Evolutionary conservation across 2,329 filamentous ascomycete genomes (phyloP), one percentile per base, ranked within the genome.

Genomic region (Aspergillus candidus): DNA sequence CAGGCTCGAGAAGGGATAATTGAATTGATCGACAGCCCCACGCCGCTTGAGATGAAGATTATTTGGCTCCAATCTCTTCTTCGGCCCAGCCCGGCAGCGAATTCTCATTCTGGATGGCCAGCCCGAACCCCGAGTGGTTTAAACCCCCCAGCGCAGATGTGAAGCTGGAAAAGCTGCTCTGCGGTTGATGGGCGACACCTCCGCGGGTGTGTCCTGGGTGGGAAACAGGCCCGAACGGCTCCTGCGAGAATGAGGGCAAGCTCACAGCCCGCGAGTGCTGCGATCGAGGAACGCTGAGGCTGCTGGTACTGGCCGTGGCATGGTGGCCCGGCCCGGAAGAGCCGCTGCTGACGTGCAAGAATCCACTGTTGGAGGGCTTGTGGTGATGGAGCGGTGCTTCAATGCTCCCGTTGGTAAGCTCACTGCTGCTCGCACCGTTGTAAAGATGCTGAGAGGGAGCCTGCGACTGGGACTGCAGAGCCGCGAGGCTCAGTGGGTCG

Each of bases 201-300:
- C 58, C 55, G 35, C 66, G 68, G 35, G 59, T 49, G 44, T 68
- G 64, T 30, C 62, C 52, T 4, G 56, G 47, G 39, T 69, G 61
- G 31, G 64, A 61, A 36, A 63, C 60, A 17, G 71, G 69, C 10
- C 70, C 72, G 55, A 79, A 77, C 11, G 74, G 70, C 35, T 78
- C 77, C 51, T 82, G 77, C 2, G 77, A 79, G 62, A 83, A 83
- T 5, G 79, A 80, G 1, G 93, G 93, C 59, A 98, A 73, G 63
- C 89, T 95, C 47, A 96, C 88, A 30, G 93, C 89, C 32, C 93
- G 84, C 60, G 81, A 91, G 61, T 85, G 82, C 51, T 78, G 76
- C 35, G 76, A 75, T 45, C 78, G 74, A 35, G 72, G 73, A 43
- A 72, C 70, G 43, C 70, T 77, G 42, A 79, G 62, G 52, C 64